Evolutionary conservation across 169 alveolate species (phyloP).

Genomic region (Plasmodium gallinaceum): DNA sequence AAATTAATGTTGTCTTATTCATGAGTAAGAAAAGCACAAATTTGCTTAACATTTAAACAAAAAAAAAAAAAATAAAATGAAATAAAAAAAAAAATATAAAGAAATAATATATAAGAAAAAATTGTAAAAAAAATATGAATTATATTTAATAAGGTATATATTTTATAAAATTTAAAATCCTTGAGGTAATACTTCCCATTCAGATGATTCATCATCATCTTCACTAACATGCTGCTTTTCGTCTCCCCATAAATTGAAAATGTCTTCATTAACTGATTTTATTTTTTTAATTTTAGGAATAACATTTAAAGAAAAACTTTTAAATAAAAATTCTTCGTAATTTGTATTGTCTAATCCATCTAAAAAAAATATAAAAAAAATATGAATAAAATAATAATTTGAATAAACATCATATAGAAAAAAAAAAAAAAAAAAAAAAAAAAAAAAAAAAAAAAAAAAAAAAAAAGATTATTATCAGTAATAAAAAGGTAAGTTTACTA

Average conservation of each 20-base stretch:
- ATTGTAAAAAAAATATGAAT: not conserved
- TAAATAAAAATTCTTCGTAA: constrained; percentile 59
- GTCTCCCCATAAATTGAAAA: constrained; percentile 75
- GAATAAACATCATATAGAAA: not conserved
- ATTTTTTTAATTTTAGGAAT: constrained; percentile 53
- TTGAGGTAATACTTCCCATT: constrained; percentile 74
- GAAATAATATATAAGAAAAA: too few species aligned
- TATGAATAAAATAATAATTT: not conserved
- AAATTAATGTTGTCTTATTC: too few species aligned
- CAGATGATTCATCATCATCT: constrained; percentile 51
- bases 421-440: not conserved
- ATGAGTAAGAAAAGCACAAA: too few species aligned
- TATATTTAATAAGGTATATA: not conserved
- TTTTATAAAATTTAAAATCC: constrained; percentile 12
- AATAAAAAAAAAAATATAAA: too few species aligned
- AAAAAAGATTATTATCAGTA: too few species aligned
- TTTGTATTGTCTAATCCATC: constrained; percentile 39
- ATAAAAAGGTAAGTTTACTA: not conserved
- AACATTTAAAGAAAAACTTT: constrained; percentile 41
- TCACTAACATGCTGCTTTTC: constrained; percentile 4
- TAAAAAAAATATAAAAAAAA: constrained; percentile 8
- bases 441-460: not conserved
- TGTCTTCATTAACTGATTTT: constrained; percentile 69
- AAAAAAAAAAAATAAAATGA: too few species aligned
- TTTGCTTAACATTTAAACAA: too few species aligned